Base-by-base conservation (phyloP, 2,329 filamentous ascomycete genomes). In the Nannizziopsis barbatae region DNA sequence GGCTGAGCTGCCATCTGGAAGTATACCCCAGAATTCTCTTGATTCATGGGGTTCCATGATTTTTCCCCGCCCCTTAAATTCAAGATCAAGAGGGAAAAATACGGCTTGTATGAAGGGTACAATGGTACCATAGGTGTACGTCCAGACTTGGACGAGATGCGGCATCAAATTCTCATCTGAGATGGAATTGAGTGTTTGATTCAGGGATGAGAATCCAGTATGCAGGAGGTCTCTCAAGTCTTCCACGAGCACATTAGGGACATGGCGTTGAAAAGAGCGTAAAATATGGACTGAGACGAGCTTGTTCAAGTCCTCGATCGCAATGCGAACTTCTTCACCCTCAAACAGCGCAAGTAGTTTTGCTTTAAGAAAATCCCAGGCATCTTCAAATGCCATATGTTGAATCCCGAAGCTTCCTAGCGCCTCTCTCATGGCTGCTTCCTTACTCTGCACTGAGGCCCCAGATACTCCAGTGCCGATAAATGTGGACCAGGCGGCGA, bases 21-120 rank as follows among this genome's bases (percentile, higher is more conserved):
- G 75, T 5, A 81, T 81, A 22, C 84, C 84, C 88, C 90, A 96
- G 60, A 95, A 95, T 51, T 96, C 90, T 36, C 81, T 80, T 3
- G 89, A 84, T 65, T 93, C 83, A 4, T 86, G 80, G 0, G 77
- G 66, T 0, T 76, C 81, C 76, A 96, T 83, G 48, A 96, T 76
- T 0, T 79, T 73, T 12, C 92, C 92, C 41, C 77, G 77, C 5
- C 90, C 92, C 46, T 86, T 83, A 62, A 98, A 94, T 62, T 98
- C 92, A 9, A 95, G 77, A 60, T 98, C 92, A 1, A 98, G 71
- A 0, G 89, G 92, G 1, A 98, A 71, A 61, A 98, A 95, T 1
- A 95, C 89, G 1, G 90, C 88, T 69, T 96, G 90, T 58, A 98
- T 81, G 61, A 95, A 96, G 0, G 92, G 92, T 4, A 96, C 69